phyloP scores from a whole-genome alignment of 2,329 filamentous ascomycete genomes.

The Trichophyton equinum region DNA sequence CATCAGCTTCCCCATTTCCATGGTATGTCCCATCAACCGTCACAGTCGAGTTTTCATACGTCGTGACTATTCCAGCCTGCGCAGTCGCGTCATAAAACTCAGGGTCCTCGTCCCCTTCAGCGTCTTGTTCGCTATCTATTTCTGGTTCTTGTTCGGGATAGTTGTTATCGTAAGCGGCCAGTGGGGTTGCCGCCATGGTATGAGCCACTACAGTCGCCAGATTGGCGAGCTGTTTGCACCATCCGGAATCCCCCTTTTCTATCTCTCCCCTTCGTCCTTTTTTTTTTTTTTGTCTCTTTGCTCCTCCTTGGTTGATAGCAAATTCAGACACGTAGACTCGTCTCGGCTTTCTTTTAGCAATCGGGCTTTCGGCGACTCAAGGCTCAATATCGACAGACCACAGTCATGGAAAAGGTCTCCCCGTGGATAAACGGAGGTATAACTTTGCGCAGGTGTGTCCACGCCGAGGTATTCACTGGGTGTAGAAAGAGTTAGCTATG shows the following conservation, averaged over 20 bases:
- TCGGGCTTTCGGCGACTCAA: background rate
- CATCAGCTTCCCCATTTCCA: slow-evolving; percentile 20
- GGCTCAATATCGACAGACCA: background rate
- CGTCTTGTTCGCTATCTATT: slow-evolving; percentile 32
- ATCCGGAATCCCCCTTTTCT: slow-evolving; percentile 9
- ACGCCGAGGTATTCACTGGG: background rate
- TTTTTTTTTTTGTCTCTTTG: background rate
- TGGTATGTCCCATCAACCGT: slow-evolving; percentile 12
- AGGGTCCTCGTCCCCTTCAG: slow-evolving; percentile 22
- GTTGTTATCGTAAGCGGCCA: slow-evolving; percentile 27
- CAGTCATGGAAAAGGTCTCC: background rate
- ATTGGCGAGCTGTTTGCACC: slow-evolving; percentile 17
- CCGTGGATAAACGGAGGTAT: background rate
- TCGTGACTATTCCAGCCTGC: slow-evolving; percentile 19
- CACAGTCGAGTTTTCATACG: slow-evolving; percentile 11
- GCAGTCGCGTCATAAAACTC: slow-evolving; percentile 2
- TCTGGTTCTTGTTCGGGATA: slow-evolving; percentile 23
- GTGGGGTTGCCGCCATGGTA: slow-evolving; percentile 32
- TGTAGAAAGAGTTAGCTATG: background rate
- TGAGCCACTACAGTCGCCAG: slow-evolving; percentile 29
- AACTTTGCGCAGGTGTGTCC: background rate
- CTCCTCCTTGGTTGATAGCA: background rate
- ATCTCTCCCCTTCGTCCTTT: background rate
- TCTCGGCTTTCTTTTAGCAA: background rate
- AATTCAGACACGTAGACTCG: background rate